These are phyloP conservation scores for Scytalidium sp. DNA, from an alignment of 2,329 filamentous ascomycete species.

Conservation along the genomic window DNA sequence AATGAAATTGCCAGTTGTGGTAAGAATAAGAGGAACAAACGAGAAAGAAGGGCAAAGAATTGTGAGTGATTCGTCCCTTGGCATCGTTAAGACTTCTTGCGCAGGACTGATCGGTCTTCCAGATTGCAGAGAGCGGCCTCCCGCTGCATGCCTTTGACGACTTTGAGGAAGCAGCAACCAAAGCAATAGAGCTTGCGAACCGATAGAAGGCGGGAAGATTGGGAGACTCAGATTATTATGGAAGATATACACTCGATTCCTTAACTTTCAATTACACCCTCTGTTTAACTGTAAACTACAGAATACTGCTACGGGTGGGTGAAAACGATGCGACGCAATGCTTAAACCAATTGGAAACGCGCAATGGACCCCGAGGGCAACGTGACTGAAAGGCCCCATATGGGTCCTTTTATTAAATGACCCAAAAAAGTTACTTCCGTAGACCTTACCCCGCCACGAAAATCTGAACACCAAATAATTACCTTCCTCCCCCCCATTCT, in stretches of 20 bases:
- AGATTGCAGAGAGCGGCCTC: slow-evolving; percentile 65
- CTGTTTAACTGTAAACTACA: too few relatives aligned
- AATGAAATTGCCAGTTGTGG: slow-evolving; percentile 70
- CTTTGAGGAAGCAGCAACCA: slow-evolving; percentile 69
- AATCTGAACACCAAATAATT: background rate
- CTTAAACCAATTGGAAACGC: too few relatives aligned
- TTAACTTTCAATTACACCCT: too few relatives aligned
- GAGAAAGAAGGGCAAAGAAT: slow-evolving; percentile 68
- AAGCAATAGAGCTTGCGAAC: slow-evolving; percentile 58
- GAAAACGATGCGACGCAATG: too few relatives aligned
- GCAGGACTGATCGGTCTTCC: background rate
- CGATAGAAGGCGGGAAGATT: too few relatives aligned
- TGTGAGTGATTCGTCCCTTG: slow-evolving; percentile 30
- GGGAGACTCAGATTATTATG: too few relatives aligned
- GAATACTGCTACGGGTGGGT: too few relatives aligned
- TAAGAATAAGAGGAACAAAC: slow-evolving; percentile 72
- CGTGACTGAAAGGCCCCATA: too few relatives aligned
- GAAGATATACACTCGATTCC: too few relatives aligned
- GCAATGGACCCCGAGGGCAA: too few relatives aligned
- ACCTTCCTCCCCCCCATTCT: background rate
- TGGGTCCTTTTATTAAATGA: too few relatives aligned
- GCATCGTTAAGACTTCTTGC: background rate
- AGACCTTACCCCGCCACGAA: background rate
- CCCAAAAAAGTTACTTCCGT: too few relatives aligned
- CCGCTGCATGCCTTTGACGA: slow-evolving; percentile 69